Evolutionary conservation across 1,139 yeast genomes (phyloP).

Genomic region (Scheffersomyces quercinus): DNA sequence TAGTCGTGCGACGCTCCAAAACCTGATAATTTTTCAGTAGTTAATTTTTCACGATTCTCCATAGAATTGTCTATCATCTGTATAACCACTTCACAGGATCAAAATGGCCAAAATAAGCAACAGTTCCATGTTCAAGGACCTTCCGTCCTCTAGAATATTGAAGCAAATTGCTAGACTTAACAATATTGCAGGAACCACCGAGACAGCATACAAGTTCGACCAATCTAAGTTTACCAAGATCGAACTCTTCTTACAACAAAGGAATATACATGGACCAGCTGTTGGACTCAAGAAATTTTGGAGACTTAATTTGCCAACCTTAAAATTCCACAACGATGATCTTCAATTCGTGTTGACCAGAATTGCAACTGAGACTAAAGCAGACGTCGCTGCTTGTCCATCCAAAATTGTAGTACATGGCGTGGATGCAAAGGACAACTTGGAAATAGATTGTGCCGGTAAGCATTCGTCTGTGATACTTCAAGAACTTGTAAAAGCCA

Average conservation of each 20-base stretch:
- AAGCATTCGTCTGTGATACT: slow-evolving; percentile 29
- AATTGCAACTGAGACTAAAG: slow-evolving; percentile 43
- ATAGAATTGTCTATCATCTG: too few relatives aligned
- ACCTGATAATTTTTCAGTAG: too few relatives aligned
- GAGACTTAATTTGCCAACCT: slow-evolving; percentile 70
- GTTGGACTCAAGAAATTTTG: slow-evolving; percentile 57
- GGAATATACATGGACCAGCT: slow-evolving; percentile 30
- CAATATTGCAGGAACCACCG: slow-evolving; percentile 38
- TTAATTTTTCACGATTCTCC: too few relatives aligned
- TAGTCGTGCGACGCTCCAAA: too few relatives aligned
- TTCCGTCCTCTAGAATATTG: slow-evolving; percentile 30
- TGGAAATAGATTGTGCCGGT: slow-evolving; percentile 35
- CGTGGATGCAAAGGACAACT: slow-evolving; percentile 15
- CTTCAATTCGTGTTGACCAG: slow-evolving; percentile 63
- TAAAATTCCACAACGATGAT: slow-evolving; percentile 79
- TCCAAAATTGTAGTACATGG: slow-evolving; percentile 37
- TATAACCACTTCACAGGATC: neutral
- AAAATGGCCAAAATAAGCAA: slow-evolving; percentile 6
- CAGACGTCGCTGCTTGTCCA: slow-evolving; percentile 49
- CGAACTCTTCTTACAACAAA: slow-evolving; percentile 32
- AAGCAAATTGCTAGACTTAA: slow-evolving; percentile 40
- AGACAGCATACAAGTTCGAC: slow-evolving; percentile 35
- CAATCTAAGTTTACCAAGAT: slow-evolving; percentile 24
- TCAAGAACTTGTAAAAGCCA: slow-evolving; percentile 28
- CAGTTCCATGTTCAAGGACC: slow-evolving; percentile 20